Percentiles rank a stretch among this genome's conserved stretches.
Evolutionary conservation across 306 rosid genomes (phyloP).

Genomic region (Spatholobus suberectus): DNA sequence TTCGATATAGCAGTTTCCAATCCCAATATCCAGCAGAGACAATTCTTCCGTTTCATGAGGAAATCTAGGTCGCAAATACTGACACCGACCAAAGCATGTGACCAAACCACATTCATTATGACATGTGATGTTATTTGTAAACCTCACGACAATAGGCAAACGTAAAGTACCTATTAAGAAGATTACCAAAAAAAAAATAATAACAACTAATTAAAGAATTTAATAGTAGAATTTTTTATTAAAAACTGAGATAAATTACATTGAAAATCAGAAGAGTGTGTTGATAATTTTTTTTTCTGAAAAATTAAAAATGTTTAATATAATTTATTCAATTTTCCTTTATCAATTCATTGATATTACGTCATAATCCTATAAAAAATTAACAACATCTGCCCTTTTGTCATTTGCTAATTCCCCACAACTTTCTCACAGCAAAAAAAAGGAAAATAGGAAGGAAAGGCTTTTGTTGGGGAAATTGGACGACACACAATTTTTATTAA

Average conservation of each 20-base stretch:
- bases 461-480: neutral
- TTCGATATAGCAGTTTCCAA: neutral
- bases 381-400: neutral
- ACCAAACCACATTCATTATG: neutral
- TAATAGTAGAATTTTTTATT: neutral
- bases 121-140: neutral
- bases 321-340: neutral
- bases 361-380: neutral
- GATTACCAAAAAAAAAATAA: neutral
- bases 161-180: neutral
- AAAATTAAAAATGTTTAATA: neutral
- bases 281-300: too few relatives aligned
- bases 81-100: conserved; percentile 5
- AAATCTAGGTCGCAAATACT: neutral
- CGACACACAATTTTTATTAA: neutral
- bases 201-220: neutral
- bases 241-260: neutral
- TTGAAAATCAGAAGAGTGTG: neutral
- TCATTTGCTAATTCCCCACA: neutral
- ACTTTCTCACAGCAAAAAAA: neutral
- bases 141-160: neutral
- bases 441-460: neutral
- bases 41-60: neutral
- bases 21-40: neutral
- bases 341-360: neutral